phyloP scores from a whole-genome alignment of 2,329 filamentous ascomycete species.

The Talaromyces sp. region DNA sequence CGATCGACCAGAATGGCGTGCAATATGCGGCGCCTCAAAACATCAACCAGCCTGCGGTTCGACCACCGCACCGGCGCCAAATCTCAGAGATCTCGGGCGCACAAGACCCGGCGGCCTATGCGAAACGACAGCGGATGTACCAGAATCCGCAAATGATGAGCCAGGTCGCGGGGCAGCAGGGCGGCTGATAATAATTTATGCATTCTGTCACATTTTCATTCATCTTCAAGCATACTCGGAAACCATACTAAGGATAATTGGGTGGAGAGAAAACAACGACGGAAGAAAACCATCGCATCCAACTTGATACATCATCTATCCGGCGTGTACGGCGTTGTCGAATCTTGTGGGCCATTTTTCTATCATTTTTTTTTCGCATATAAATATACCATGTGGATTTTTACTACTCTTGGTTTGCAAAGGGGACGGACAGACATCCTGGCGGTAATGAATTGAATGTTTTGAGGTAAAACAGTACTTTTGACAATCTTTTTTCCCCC shows the following conservation, averaged over 20 bases:
- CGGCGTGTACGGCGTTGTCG: not conserved
- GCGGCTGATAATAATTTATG: slow-evolving; percentile 6
- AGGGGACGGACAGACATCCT: not conserved
- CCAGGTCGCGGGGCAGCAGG: slow-evolving; percentile 33
- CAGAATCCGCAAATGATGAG: slow-evolving; percentile 43
- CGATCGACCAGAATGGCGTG: slow-evolving; percentile 35
- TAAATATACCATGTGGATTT: slow-evolving; percentile 1
- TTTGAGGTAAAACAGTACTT: not conserved
- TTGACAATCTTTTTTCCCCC: not conserved
- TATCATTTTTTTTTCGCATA: not conserved
- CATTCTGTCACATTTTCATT: not conserved
- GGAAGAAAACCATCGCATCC: not conserved
- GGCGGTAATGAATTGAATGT: not conserved
- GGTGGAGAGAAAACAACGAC: not conserved
- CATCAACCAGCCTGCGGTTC: slow-evolving; percentile 26
- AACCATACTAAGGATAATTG: not conserved
- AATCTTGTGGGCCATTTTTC: not conserved
- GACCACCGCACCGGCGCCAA: slow-evolving; percentile 49
- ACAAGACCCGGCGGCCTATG: slow-evolving; percentile 46
- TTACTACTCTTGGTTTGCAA: slow-evolving; percentile 1
- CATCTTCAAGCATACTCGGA: not conserved
- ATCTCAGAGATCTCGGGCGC: slow-evolving; percentile 58
- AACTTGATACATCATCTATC: not conserved
- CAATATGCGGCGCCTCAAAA: slow-evolving; percentile 33
- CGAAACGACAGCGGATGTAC: slow-evolving; percentile 58